Evolutionary conservation across 23 red algal genomes (phyloP).

Genomic region (Chondrus crispus): DNA sequence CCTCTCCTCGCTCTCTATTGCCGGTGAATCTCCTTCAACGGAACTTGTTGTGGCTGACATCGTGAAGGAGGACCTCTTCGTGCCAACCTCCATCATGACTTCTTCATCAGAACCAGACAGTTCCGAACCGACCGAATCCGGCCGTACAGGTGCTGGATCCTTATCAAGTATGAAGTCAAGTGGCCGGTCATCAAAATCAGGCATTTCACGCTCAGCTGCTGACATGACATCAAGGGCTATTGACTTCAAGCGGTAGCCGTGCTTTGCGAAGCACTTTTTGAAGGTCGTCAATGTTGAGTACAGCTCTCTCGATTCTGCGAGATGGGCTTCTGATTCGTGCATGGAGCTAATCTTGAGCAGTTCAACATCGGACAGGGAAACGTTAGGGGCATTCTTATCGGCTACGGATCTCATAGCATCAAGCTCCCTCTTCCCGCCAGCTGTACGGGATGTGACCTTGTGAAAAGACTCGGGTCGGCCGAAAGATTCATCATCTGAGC

Average conservation of each 20-base stretch:
- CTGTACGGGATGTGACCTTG: neutral
- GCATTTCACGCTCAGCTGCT: neutral
- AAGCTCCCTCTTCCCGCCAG: conserved; percentile 9
- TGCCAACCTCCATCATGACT: neutral
- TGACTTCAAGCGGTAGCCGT: conserved; percentile 26
- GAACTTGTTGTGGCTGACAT: neutral
- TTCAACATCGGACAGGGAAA: conserved; percentile 23
- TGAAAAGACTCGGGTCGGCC: no score
- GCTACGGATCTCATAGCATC: neutral
- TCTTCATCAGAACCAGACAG: neutral
- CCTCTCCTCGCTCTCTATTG: neutral
- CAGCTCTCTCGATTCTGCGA: neutral
- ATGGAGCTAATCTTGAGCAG: conserved; percentile 19
- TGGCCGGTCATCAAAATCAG: neutral
- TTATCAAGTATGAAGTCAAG: conserved; percentile 29
- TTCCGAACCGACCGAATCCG: neutral
- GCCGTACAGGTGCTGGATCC: neutral
- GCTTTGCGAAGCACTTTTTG: conserved; percentile 12
- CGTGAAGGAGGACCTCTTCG: neutral
- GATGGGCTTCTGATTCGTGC: conserved; percentile 18
- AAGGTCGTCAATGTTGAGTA: neutral
- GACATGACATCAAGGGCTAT: conserved; percentile 21
- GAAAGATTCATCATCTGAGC: no score
- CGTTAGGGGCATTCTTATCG: conserved; percentile 32
- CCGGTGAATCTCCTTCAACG: neutral